phyloP scores from a whole-genome alignment of 257 asterid species.

The Leonotis leonurus region DNA sequence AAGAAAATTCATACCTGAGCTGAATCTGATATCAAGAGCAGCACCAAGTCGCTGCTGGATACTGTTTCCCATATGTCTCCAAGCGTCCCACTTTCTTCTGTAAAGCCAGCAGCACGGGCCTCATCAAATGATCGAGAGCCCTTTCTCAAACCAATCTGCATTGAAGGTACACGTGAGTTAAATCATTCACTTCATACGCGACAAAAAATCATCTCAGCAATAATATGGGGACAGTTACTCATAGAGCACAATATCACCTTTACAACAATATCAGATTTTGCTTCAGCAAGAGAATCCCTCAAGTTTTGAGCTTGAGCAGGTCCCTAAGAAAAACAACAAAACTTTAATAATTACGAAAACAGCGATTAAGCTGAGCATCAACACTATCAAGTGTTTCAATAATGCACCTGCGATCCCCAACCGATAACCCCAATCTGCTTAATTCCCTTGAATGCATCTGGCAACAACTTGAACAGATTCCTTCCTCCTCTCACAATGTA shows the following conservation, averaged over 20 bases:
- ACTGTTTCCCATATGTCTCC: conserved; percentile 92
- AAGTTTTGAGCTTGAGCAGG: conserved; percentile 98
- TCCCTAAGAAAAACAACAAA: conserved; percentile 46
- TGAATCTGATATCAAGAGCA: conserved; percentile 85
- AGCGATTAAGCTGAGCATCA: background rate
- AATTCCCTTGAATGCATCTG: conserved; percentile 85
- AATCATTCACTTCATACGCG: background rate
- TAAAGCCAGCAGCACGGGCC: conserved; percentile 83
- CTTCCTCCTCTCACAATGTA: conserved; percentile 97
- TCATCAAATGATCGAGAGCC: conserved; percentile 88
- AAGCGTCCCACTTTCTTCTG: conserved; percentile 88
- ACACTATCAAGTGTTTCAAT: background rate
- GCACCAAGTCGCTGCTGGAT: conserved; percentile 83
- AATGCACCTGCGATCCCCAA: conserved; percentile 91
- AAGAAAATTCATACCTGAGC: conserved; percentile 64
- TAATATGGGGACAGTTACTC: too few relatives aligned
- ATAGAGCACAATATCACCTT: conserved; percentile 40
- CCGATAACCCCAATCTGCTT: conserved; percentile 98
- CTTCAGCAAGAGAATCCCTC: conserved; percentile 76
- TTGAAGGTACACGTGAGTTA: conserved; percentile 10
- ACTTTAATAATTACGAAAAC: background rate
- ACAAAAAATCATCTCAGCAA: too few relatives aligned
- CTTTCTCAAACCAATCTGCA: conserved; percentile 89
- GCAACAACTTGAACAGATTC: conserved; percentile 72
- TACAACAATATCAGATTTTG: conserved; percentile 75